Conservation (phyloP, 768 basidiomycete genomes). For the Mycena leptocephala region DNA sequence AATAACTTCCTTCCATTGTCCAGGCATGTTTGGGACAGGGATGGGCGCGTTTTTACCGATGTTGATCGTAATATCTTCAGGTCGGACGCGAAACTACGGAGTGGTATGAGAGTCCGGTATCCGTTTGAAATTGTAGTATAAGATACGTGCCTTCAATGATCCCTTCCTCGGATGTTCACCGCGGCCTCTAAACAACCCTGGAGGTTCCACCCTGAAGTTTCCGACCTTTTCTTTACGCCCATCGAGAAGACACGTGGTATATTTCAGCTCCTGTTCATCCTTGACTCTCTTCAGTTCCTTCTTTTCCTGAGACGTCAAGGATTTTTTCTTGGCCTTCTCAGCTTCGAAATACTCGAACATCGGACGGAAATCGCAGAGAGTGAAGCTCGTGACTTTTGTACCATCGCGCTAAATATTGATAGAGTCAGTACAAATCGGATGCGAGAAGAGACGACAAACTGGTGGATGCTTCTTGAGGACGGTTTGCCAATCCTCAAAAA, state of each 20-base stretch:
- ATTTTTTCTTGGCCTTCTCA: slow-evolving; percentile 95
- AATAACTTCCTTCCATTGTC: slow-evolving; percentile 89
- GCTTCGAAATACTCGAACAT: slow-evolving; percentile 95
- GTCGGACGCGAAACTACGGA: slow-evolving; percentile 84
- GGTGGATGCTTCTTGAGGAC: slow-evolving; percentile 88
- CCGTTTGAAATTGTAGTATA: neutral
- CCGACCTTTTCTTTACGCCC: slow-evolving; percentile 98
- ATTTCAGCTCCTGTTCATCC: slow-evolving; percentile 89
- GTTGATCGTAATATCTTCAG: slow-evolving; percentile 97
- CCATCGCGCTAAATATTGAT: slow-evolving; percentile 70
- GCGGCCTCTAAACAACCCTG: slow-evolving; percentile 97
- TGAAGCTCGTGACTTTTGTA: slow-evolving; percentile 82
- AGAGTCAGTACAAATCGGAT: neutral
- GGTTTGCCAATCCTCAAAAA: slow-evolving; percentile 91
- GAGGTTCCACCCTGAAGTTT: slow-evolving; percentile 98
- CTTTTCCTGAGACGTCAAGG: slow-evolving; percentile 88
- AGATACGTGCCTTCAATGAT: slow-evolving; percentile 82
- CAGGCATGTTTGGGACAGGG: slow-evolving; percentile 93
- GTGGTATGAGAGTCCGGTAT: slow-evolving; percentile 15
- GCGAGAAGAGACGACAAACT: slow-evolving; percentile 63
- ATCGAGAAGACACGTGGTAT: slow-evolving; percentile 90
- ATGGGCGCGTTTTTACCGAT: slow-evolving; percentile 84
- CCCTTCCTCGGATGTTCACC: slow-evolving; percentile 99
- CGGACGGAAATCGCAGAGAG: slow-evolving; percentile 92
- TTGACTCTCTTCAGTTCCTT: slow-evolving; percentile 91